Evolutionary conservation across 768 basidiomycete genomes (phyloP).

Genomic region (Trametes elegans): DNA sequence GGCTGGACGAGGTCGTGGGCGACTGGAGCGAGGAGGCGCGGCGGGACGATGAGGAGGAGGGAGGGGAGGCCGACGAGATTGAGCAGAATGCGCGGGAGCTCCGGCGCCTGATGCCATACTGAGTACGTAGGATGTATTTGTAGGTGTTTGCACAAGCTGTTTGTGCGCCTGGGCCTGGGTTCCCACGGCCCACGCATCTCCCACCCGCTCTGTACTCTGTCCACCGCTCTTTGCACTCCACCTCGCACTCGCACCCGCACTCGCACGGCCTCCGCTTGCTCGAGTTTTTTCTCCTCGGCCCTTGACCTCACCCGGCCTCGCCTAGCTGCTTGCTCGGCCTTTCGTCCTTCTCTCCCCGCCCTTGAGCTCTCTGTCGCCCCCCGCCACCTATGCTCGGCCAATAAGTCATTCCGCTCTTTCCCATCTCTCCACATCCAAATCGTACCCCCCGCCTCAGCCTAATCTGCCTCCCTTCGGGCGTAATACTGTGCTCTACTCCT

Average conservation of each 20-base stretch:
- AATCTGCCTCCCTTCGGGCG: constrained; percentile 22
- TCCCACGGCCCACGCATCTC: neutral
- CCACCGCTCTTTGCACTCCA: constrained; percentile 12
- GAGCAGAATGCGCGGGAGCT: constrained; percentile 58
- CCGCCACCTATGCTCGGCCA: constrained; percentile 16
- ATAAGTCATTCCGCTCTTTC: constrained; percentile 19
- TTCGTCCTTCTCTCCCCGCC: constrained; percentile 10
- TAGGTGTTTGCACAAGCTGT: constrained; percentile 15
- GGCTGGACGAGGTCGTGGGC: constrained; percentile 56
- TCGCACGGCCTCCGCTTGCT: constrained; percentile 5
- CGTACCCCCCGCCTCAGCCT: constrained; percentile 16
- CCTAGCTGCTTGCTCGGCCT: neutral
- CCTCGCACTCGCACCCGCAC: neutral
- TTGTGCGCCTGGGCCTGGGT: constrained; percentile 12
- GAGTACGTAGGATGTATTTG: constrained; percentile 1
- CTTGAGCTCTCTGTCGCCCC: neutral
- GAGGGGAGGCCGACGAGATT: constrained; percentile 45
- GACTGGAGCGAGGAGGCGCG: constrained; percentile 33
- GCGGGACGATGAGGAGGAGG: constrained; percentile 2
- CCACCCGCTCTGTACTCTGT: neutral
- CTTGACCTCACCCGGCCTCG: neutral
- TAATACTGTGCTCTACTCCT: constrained; percentile 18
- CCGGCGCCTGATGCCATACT: constrained; percentile 65
- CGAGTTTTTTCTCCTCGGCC: constrained; percentile 3
- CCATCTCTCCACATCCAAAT: constrained; percentile 20